Conservation (phyloP, 768 basidiomycete genomes). For the Termitomyces sp. region DNA sequence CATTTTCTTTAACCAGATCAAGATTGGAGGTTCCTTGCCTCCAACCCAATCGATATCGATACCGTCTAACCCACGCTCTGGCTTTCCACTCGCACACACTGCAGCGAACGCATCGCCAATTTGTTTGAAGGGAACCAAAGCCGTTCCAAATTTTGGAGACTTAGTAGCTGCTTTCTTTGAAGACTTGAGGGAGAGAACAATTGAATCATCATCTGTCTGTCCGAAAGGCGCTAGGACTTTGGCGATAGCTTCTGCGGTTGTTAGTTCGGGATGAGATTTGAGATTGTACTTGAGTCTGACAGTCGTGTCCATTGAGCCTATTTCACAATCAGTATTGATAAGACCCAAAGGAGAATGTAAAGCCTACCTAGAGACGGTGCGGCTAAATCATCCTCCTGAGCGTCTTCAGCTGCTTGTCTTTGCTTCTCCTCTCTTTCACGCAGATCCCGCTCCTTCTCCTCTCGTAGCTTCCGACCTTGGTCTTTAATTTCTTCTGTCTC, state of each 20-base stretch:
- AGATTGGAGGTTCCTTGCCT: slow-evolving; percentile 66
- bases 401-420: slow-evolving; percentile 23
- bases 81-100: slow-evolving; percentile 52
- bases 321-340: neutral
- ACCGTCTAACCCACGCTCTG: slow-evolving; percentile 46
- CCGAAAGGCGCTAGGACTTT: slow-evolving; percentile 58
- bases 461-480: slow-evolving; percentile 60
- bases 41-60: slow-evolving; percentile 73
- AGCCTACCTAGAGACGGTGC: slow-evolving; percentile 52
- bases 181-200: slow-evolving; percentile 64
- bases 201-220: slow-evolving; percentile 51
- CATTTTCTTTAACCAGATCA: slow-evolving; percentile 68
- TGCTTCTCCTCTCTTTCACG: slow-evolving; percentile 38
- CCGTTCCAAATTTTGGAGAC: slow-evolving; percentile 61
- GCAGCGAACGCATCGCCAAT: slow-evolving; percentile 74
- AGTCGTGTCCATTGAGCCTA: slow-evolving; percentile 68
- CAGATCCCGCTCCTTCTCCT: slow-evolving; percentile 56
- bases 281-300: slow-evolving; percentile 66
- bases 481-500: slow-evolving; percentile 74
- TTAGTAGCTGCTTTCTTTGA: slow-evolving; percentile 50
- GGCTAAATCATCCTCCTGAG: slow-evolving; percentile 34
- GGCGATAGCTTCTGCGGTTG: slow-evolving; percentile 41
- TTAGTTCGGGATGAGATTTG: slow-evolving; percentile 51
- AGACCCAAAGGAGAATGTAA: neutral
- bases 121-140: slow-evolving; percentile 71